phyloP scores from a whole-genome alignment of 129 eudicot species.

The Flaveria sonorensis region DNA sequence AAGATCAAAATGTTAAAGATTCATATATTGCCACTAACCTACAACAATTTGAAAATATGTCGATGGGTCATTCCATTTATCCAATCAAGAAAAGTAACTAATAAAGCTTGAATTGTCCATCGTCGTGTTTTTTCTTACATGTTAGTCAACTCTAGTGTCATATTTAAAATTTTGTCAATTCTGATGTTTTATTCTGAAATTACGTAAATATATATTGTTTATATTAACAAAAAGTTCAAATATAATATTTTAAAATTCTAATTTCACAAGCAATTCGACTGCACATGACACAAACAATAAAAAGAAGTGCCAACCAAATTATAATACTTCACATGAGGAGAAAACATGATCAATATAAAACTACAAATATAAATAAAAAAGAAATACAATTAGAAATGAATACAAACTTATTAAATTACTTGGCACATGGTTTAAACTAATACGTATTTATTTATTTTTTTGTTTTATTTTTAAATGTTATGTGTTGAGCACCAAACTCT shows the following conservation, averaged over 20 bases:
- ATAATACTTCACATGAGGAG: constrained; percentile 33
- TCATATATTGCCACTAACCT: neutral
- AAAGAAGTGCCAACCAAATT: constrained; percentile 30
- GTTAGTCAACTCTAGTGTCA: constrained; percentile 26
- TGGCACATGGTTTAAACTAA: constrained; percentile 25
- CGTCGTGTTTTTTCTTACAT: constrained; percentile 15
- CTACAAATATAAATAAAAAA: neutral
- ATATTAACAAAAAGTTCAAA: constrained; percentile 9
- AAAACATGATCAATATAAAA: constrained; percentile 18
- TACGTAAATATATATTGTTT: neutral
- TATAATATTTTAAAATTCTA: neutral
- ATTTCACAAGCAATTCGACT: neutral
- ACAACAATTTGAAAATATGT: constrained; percentile 21
- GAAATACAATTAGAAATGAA: constrained; percentile 11
- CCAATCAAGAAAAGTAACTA: constrained; percentile 24
- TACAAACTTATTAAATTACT: constrained; percentile 19
- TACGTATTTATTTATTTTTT: neutral
- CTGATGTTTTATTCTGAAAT: neutral
- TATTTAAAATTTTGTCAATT: constrained; percentile 12
- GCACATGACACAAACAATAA: constrained; percentile 30
- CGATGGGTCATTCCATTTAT: constrained; percentile 1
- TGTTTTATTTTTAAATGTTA: constrained; percentile 18
- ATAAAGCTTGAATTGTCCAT: constrained; percentile 20
- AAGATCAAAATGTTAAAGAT: neutral
- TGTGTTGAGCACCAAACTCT: constrained; percentile 15